phyloP scores from a whole-genome alignment of 306 rosid genomes.

The Citrullus colocynthis region DNA sequence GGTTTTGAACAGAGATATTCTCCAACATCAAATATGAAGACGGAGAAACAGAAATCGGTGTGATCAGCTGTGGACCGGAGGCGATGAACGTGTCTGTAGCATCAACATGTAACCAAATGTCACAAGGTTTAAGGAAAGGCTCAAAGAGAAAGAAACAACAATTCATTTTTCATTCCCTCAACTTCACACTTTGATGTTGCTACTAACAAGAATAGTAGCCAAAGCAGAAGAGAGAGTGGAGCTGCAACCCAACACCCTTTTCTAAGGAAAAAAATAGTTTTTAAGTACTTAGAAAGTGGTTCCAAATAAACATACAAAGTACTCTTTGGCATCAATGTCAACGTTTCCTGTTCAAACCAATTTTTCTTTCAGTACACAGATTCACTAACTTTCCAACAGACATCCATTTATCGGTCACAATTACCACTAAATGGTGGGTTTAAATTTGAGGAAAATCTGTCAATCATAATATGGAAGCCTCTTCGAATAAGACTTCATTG shows the following conservation, averaged over 20 bases:
- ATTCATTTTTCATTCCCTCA: conserved; percentile 69
- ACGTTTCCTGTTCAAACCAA: not conserved
- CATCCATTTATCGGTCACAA: too few relatives aligned
- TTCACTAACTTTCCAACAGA: not conserved
- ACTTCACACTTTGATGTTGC: conserved; percentile 46
- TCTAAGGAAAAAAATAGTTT: not conserved
- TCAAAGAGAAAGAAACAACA: conserved; percentile 23
- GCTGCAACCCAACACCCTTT: not conserved
- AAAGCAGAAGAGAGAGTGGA: not conserved
- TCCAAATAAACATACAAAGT: too few relatives aligned
- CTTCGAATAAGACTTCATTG: too few relatives aligned
- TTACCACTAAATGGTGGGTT: too few relatives aligned
- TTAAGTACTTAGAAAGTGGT: too few relatives aligned
- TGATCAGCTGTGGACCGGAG: conserved; percentile 76
- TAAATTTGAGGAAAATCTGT: too few relatives aligned
- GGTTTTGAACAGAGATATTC: not conserved
- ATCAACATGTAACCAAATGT: conserved; percentile 25
- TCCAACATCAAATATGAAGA: conserved; percentile 12
- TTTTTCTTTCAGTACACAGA: not conserved
- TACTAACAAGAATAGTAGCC: not conserved
- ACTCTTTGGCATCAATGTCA: not conserved
- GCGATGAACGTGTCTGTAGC: conserved; percentile 68
- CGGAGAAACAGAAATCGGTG: conserved; percentile 41
- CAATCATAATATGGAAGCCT: too few relatives aligned
- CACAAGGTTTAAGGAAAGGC: conserved; percentile 23